Evolutionary conservation across 345 rosid genomes (phyloP).

Genomic region (Euclidium syriacum): DNA sequence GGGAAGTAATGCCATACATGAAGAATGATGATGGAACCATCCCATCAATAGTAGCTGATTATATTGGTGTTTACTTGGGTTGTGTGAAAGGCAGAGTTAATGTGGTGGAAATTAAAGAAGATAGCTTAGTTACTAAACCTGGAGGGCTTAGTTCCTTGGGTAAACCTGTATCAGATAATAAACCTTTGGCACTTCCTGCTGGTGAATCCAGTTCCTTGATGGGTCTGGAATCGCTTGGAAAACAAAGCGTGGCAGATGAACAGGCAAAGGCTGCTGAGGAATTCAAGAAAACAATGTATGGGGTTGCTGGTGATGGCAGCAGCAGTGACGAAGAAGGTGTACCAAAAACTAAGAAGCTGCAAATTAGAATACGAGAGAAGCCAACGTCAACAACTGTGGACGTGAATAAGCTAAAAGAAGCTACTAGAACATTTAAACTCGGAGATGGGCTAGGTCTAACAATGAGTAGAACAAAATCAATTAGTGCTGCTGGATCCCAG

Average conservation of each 20-base stretch:
- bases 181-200: conserved; percentile 42
- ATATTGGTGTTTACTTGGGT: conserved; percentile 90
- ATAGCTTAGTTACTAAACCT: conserved; percentile 62
- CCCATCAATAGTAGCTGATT: conserved; percentile 85
- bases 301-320: conserved; percentile 73
- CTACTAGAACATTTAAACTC: conserved; percentile 75
- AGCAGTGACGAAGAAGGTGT: conserved; percentile 93
- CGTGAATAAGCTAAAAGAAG: conserved; percentile 93
- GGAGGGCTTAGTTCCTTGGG: conserved; percentile 40
- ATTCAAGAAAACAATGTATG: conserved; percentile 92
- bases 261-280: conserved; percentile 97
- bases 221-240: conserved; percentile 78
- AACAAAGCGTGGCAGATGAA: conserved; percentile 61
- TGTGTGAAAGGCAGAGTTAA: conserved; percentile 91
- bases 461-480: conserved; percentile 61
- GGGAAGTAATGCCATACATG: conserved; percentile 98
- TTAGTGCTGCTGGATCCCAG: conserved; percentile 49
- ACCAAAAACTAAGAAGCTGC: conserved; percentile 61
- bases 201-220: conserved; percentile 50
- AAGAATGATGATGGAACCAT: conserved; percentile 87
- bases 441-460: conserved; percentile 78
- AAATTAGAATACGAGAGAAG: conserved; percentile 88
- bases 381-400: conserved; percentile 77
- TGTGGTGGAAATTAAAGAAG: conserved; percentile 82
- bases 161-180: conserved; percentile 43